These are phyloP conservation scores for Tylopilus orsonianus DNA, from an alignment of 1,284 basidiomycete species.

Conservation along the genomic window DNA sequence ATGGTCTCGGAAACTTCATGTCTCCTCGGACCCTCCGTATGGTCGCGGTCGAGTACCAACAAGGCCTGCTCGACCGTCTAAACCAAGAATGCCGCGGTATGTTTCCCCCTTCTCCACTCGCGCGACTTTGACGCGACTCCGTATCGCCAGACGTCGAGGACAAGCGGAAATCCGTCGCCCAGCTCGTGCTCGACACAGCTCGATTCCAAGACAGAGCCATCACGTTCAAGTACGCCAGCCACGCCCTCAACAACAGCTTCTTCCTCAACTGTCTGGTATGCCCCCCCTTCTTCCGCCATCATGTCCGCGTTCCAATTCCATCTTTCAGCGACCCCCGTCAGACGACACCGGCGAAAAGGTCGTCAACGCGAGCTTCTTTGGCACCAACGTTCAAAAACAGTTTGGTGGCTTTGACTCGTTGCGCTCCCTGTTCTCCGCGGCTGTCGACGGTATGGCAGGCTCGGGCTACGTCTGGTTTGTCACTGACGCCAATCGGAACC, in stretches of 20 bases:
- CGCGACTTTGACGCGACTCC: conserved; percentile 7
- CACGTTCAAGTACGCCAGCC: conserved; percentile 89
- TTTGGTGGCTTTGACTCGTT: conserved; percentile 70
- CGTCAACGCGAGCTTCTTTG: conserved; percentile 40
- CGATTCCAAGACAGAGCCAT: conserved; percentile 61
- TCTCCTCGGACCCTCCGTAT: conserved; percentile 64
- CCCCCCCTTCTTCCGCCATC: conserved; percentile 13
- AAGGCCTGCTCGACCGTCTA: conserved; percentile 73
- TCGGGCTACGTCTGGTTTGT: conserved; percentile 91
- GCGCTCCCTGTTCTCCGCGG: conserved; percentile 76
- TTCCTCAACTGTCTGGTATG: conserved; percentile 86
- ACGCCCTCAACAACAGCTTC: conserved; percentile 94
- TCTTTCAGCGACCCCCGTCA: conserved; percentile 44
- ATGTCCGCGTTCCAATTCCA: neutral
- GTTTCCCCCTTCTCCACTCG: conserved; percentile 25
- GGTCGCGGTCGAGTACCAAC: conserved; percentile 78
- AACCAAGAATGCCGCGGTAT: conserved; percentile 73
- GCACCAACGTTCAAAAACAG: conserved; percentile 43
- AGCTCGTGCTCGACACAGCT: conserved; percentile 77
- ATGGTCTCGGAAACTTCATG: conserved; percentile 75
- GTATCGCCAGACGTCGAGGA: conserved; percentile 51
- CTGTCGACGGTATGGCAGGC: conserved; percentile 75
- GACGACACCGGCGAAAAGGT: conserved; percentile 44
- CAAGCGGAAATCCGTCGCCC: conserved; percentile 61
- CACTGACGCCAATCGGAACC: conserved; percentile 59